Evolutionary conservation across 345 rosid species (phyloP), one percentile per base, ranked within the genome.

Genomic region (Gossypium bickii): DNA sequence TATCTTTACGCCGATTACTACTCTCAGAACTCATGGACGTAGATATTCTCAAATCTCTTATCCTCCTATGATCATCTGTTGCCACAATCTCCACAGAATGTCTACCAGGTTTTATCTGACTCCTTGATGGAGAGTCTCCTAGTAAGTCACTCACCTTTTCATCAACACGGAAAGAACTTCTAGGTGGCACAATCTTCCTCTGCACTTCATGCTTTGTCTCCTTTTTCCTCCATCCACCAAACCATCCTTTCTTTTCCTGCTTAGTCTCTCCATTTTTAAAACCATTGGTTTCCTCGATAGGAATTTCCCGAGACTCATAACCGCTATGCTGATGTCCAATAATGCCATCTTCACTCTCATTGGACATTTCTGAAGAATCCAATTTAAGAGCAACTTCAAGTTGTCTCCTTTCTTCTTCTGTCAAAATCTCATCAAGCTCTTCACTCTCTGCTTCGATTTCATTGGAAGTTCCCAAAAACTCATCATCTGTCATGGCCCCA

Each of bases 401-500:
- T 77, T 95, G 98, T 79, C 83, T 90, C 78, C 87, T 88, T 80
- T 95, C 99, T 61, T 95, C 98, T 79, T 91, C 99, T 9, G 96
- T 89, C 81, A 95, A 71, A 65, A 90, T 79, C 75, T 85, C 97
- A 43, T 88, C 82, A 60, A 91, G 80, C 88, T 96, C 99, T 80
- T 89, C 98, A 60, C 78, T 85, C 78, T 89, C 99, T 1, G 86
- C 76, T 76, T 92, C 98, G 62, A 89, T 90, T 74, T 79, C 90
- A 63, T 92, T 91, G 82, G 87, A 85, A 43, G 88, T 78, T n/a
- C 89, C 81, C 79, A 91, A 89, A 73, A 89, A 84, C 83, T 94
- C 97, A 65, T 93, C 99, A 79, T 92, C 98, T n/a, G 81, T 85
- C 93, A 96, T 89, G 18, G 99, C 89, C 76, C 98, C 98, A 3